Percentiles rank a stretch among this genome's conserved stretches.
phyloP scores from a whole-genome alignment of 192 early-diverging fungal genomes.

The Umbelopsis isabellina region DNA sequence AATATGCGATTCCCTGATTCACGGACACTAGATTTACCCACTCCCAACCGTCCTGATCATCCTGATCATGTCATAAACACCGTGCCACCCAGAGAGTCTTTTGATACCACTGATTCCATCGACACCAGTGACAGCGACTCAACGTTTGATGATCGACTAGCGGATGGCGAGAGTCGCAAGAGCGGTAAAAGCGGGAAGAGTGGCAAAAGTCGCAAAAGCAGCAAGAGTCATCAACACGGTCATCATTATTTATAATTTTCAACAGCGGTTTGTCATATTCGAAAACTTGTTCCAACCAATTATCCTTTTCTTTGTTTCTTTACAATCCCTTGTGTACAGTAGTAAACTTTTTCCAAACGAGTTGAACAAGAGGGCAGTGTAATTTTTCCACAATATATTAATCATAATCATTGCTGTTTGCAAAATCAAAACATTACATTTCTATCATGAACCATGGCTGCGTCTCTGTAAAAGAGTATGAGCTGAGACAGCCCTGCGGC shows the following conservation, averaged over 20 bases:
- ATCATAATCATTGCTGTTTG: background rate
- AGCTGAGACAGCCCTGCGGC: slow-evolving; percentile 34
- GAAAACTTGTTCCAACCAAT: too few species aligned
- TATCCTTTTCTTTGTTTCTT: too few species aligned
- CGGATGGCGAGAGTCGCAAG: slow-evolving; percentile 2
- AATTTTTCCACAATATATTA: background rate
- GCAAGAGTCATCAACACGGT: slow-evolving; percentile 2
- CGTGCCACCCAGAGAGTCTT: background rate
- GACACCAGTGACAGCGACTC: slow-evolving; percentile 13
- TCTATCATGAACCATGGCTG: slow-evolving; percentile 15
- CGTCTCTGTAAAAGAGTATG: slow-evolving; percentile 26
- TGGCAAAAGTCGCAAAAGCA: slow-evolving; percentile 2
- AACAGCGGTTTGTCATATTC: background rate
- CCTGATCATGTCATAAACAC: background rate
- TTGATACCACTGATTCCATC: slow-evolving; percentile 11
- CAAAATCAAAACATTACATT: slow-evolving; percentile 1
- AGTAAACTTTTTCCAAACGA: too few species aligned
- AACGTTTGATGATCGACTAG: slow-evolving; percentile 3
- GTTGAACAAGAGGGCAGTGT: background rate
- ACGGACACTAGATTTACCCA: background rate
- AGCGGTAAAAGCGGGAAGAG: background rate
- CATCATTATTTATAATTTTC: slow-evolving; percentile 9
- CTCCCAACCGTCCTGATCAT: background rate
- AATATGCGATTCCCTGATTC: background rate
- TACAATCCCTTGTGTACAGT: background rate